Evolutionary conservation across 176 grass and related monocot genomes (phyloP).

Genomic region (Triticum aestivum): DNA sequence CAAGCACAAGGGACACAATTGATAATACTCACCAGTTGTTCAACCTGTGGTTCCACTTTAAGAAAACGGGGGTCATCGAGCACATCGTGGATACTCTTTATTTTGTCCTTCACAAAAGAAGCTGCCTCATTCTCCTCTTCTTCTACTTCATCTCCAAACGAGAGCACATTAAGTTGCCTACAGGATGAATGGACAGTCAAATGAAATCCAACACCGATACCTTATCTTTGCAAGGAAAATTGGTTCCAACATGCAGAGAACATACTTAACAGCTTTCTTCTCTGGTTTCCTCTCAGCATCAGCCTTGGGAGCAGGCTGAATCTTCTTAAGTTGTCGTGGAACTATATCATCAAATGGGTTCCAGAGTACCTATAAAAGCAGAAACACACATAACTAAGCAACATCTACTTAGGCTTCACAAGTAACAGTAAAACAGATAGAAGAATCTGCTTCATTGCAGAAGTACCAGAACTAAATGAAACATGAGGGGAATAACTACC

Average conservation of each 20-base stretch:
- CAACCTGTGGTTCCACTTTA: conserved; percentile 54
- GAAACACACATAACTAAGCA: not conserved
- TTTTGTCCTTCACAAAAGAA: conserved; percentile 68
- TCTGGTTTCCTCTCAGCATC: conserved; percentile 54
- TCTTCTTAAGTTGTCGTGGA: conserved; percentile 71
- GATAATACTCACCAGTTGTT: conserved; percentile 42
- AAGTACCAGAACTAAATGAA: conserved; percentile 15
- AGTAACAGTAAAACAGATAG: not conserved
- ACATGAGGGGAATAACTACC: conserved; percentile 39
- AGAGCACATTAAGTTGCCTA: conserved; percentile 91
- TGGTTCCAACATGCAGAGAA: not conserved
- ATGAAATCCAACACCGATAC: conserved; percentile 7
- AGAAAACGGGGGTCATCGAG: conserved; percentile 87
- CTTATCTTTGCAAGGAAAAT: conserved; percentile 5
- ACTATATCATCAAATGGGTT: conserved; percentile 96
- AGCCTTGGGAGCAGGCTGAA: conserved; percentile 47
- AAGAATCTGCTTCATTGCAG: not conserved
- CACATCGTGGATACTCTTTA: conserved; percentile 97
- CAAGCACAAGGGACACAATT: not conserved
- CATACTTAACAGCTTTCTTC: conserved; percentile 90
- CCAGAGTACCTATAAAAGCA: conserved; percentile 75
- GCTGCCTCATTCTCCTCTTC: conserved; percentile 81
- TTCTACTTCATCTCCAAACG: conserved; percentile 96
- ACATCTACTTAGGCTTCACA: conserved; percentile 2
- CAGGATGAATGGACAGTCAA: conserved; percentile 34